Evolutionary conservation across 768 basidiomycete species (phyloP).

Genomic region (Suillus ampliporus): DNA sequence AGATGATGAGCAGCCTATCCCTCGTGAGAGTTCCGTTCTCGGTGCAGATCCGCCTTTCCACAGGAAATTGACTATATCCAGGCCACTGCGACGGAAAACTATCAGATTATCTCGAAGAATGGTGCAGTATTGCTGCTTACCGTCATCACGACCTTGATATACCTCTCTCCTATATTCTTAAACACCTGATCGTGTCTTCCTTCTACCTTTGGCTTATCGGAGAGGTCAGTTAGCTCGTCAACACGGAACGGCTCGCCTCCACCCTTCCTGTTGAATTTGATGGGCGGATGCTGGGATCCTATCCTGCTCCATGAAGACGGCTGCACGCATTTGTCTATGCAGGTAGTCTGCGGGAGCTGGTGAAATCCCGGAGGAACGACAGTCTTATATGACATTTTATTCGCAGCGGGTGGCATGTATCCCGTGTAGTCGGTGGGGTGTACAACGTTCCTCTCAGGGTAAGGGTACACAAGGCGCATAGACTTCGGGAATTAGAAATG

Average conservation of each 20-base stretch:
- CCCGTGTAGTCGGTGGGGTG: conserved; percentile 27
- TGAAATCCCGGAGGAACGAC: conserved; percentile 27
- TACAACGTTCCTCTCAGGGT: conserved; percentile 35
- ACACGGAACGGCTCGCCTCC: conserved; percentile 33
- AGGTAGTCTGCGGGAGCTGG: conserved; percentile 19
- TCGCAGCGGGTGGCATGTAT: conserved; percentile 11
- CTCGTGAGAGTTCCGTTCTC: conserved; percentile 39
- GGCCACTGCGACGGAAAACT: conserved; percentile 46
- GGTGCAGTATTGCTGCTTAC: conserved; percentile 29
- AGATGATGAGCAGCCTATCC: conserved; percentile 34
- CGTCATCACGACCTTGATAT: conserved; percentile 41
- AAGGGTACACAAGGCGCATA: conserved; percentile 30
- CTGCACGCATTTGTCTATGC: conserved; percentile 16
- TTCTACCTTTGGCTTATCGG: conserved; percentile 31
- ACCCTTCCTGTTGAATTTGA: conserved; percentile 38
- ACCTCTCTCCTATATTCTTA: conserved; percentile 26
- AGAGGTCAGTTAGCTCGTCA: conserved; percentile 27
- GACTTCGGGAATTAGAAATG: conserved; percentile 15
- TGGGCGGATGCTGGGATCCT: conserved; percentile 26
- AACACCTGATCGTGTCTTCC: conserved; percentile 28
- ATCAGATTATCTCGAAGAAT: conserved; percentile 8
- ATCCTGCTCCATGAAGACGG: conserved; percentile 1
- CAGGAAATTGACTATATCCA: conserved; percentile 46
- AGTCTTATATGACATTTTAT: conserved; percentile 15
- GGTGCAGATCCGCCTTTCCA: conserved; percentile 44